These are phyloP conservation scores for Glutinoglossum americanum DNA, from an alignment of 495 filamentous ascomycete species.

Conservation along the genomic window DNA sequence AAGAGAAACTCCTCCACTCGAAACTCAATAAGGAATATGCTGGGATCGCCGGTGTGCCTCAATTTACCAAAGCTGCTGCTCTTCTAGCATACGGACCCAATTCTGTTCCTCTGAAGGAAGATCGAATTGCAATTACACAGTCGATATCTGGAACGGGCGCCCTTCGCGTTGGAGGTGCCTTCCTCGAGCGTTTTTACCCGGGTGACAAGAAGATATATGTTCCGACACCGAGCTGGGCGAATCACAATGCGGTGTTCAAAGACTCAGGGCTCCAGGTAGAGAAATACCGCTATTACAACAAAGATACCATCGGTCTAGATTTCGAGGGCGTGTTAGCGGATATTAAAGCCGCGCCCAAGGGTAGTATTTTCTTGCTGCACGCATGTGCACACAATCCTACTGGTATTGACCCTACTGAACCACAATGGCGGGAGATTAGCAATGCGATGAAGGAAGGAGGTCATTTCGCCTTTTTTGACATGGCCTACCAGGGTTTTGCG, in stretches of 20 bases:
- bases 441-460: conserved; percentile 70
- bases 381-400: conserved; percentile 98
- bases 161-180: conserved; percentile 81
- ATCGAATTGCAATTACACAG: conserved; percentile 81
- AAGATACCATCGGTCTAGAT: conserved; percentile 93
- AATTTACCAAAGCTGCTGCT: conserved; percentile 82
- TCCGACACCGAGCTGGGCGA: conserved; percentile 91
- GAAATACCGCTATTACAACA: conserved; percentile 97
- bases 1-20: conserved; percentile 61
- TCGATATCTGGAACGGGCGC: conserved; percentile 96
- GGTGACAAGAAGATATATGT: conserved; percentile 85
- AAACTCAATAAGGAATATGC: conserved; percentile 92
- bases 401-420: conserved; percentile 78
- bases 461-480: conserved; percentile 96
- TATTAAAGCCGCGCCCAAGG: conserved; percentile 70
- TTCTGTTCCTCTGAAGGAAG: conserved; percentile 49
- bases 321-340: conserved; percentile 85
- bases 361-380: conserved; percentile 79
- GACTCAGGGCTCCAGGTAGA: conserved; percentile 77
- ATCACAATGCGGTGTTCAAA: conserved; percentile 90
- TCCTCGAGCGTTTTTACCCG: conserved; percentile 78
- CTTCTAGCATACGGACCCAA: conserved; percentile 72
- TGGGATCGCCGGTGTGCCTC: conserved; percentile 82
- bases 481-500: conserved; percentile 98
- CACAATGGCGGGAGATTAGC: conserved; percentile 87